phyloP scores from a whole-genome alignment of 495 filamentous ascomycete genomes.

The Penicillium pulvis region DNA sequence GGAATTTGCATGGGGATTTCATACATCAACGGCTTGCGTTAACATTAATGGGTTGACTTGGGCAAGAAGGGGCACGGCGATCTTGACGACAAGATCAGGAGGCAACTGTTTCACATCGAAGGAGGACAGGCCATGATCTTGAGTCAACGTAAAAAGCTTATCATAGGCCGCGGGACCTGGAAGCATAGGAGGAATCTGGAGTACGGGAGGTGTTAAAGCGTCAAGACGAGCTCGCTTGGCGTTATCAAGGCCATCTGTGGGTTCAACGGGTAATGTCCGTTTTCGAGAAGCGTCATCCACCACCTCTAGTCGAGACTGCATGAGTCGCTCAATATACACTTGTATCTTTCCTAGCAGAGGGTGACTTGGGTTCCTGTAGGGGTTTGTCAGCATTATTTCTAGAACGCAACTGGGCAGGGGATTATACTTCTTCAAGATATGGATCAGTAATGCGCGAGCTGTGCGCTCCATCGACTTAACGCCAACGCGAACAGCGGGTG shows the following conservation, averaged over 20 bases:
- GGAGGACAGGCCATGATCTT: conserved; percentile 66
- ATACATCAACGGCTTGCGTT: conserved; percentile 66
- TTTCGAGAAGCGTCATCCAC: conserved; percentile 76
- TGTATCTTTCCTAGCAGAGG: conserved; percentile 72
- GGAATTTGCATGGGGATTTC: conserved; percentile 1
- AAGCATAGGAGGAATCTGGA: conserved; percentile 65
- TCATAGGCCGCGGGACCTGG: conserved; percentile 74
- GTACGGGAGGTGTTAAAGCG: conserved; percentile 50
- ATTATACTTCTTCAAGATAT: conserved; percentile 73
- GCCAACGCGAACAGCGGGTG: conserved; percentile 73
- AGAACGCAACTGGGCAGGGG: background rate
- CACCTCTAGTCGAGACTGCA: conserved; percentile 70
- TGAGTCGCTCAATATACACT: conserved; percentile 76
- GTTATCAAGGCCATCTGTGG: conserved; percentile 67
- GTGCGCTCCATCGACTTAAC: conserved; percentile 95
- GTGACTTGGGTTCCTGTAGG: conserved; percentile 65
- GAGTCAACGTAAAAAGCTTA: conserved; percentile 81
- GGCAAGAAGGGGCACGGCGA: conserved; percentile 70
- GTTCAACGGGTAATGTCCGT: conserved; percentile 64
- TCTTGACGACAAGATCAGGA: conserved; percentile 69
- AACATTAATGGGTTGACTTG: conserved; percentile 64
- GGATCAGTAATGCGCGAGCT: conserved; percentile 74
- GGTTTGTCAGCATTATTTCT: conserved; percentile 8
- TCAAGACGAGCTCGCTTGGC: conserved; percentile 71
- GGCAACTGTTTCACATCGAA: conserved; percentile 85